These are phyloP conservation scores for Cordyceps fumosorosea DNA, from an alignment of 2,329 filamentous ascomycete genomes.

Conservation along the genomic window DNA sequence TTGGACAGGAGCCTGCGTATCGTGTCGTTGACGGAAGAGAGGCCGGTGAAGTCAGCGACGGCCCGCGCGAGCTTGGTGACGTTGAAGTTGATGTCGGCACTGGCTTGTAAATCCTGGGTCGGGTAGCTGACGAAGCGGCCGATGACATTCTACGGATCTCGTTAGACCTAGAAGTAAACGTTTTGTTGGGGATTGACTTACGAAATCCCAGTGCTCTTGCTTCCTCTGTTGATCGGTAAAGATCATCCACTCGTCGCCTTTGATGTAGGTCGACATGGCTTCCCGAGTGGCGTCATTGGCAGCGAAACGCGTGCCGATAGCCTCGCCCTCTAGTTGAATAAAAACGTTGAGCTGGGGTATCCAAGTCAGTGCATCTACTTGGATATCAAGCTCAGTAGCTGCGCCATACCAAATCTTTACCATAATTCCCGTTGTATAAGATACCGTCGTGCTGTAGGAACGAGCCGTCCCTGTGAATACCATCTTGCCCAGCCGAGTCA, in stretches of 20 bases:
- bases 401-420: conserved; percentile 18
- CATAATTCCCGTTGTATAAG: conserved; percentile 21
- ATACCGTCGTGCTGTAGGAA: conserved; percentile 20
- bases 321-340: conserved; percentile 18
- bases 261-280: conserved; percentile 17
- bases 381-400: no score
- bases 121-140: conserved; percentile 20
- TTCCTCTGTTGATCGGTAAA: conserved; percentile 16
- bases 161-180: not conserved
- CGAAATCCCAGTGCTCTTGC: conserved; percentile 19
- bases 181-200: not conserved
- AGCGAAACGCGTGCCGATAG: conserved; percentile 19
- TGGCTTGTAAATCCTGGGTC: conserved; percentile 18
- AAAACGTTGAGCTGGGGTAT: conserved; percentile 18
- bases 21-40: conserved; percentile 13
- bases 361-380: not conserved
- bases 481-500: conserved; percentile 16
- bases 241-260: conserved; percentile 21
- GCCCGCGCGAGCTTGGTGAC: conserved; percentile 17
- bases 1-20: conserved; percentile 18
- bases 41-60: conserved; percentile 17
- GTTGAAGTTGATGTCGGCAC: conserved; percentile 21
- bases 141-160: conserved; percentile 17
- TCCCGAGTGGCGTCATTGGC: conserved; percentile 15
- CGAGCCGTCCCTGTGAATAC: conserved; percentile 20